Conservation (phyloP, 805 yeast species). For the Kuraishia piskuri region DNA sequence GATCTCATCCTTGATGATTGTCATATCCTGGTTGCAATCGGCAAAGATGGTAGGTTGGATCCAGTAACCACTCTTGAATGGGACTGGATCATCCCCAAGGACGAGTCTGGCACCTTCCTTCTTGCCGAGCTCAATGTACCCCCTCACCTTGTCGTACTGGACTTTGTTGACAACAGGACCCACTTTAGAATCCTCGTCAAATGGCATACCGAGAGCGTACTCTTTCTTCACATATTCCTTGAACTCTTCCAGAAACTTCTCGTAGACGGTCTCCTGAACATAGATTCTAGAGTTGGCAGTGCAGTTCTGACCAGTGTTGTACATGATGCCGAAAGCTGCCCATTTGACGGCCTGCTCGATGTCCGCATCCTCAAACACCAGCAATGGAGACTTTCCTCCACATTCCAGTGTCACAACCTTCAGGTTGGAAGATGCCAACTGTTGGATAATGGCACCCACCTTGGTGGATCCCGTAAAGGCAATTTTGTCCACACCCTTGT, state of each 20-base stretch:
- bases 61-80: conserved; percentile 50
- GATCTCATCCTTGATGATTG: conserved; percentile 70
- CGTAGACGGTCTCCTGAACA: conserved; percentile 48
- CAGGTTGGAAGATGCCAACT: conserved; percentile 50
- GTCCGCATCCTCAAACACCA: conserved; percentile 57
- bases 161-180: conserved; percentile 56
- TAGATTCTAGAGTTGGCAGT: conserved; percentile 58
- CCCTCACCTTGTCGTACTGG: conserved; percentile 44
- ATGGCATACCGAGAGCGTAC: conserved; percentile 52
- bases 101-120: conserved; percentile 40
- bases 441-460: conserved; percentile 59
- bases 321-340: conserved; percentile 59
- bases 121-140: conserved; percentile 35
- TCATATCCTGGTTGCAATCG: conserved; percentile 57
- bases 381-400: conserved; percentile 65
- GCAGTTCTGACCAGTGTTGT: conserved; percentile 62
- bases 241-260: conserved; percentile 37
- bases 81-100: conserved; percentile 32
- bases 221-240: conserved; percentile 34
- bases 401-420: conserved; percentile 63
- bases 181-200: conserved; percentile 34
- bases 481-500: conserved; percentile 46
- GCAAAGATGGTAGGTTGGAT: conserved; percentile 71
- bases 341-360: conserved; percentile 58
- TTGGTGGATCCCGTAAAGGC: conserved; percentile 62